Evolutionary conservation across 2,329 filamentous ascomycete species (phyloP), one percentile per base, ranked within the genome.

Genomic region (Nannizzia gypsea): DNA sequence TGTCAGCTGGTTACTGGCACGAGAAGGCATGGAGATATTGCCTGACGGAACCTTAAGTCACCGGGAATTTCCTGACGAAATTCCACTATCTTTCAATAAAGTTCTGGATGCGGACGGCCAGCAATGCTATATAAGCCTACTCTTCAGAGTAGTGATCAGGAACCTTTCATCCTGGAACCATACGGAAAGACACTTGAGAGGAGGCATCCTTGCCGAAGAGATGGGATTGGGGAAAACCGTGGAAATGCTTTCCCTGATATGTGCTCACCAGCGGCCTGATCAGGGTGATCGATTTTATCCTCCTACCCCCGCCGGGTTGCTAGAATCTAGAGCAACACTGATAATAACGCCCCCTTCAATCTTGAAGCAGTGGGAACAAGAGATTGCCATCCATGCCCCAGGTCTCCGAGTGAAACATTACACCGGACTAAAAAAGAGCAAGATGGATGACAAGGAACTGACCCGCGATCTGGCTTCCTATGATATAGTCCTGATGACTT

Each of bases 321-420:
- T 64, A 56, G 65, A 65, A 48, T 83, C 81, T 36, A 72, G 75
- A 17, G 80, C 82, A 1, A 86, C 83, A 1, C 72, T 86, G 48
- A 85, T 86, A 59, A 83, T 86, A 61, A 83, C 81, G 1, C 83
- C 83, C 3, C 74, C 76, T 5, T 78, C 82, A 1, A 84, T 86
- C 48, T 71, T 85, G 4, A 77, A 83, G 58, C 83, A 86, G 66
- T 86, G 83, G 83, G 78, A 78, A 63, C 77, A 78, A 58, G 83
- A 86, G 67, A 71, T 86, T n/a, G 67, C 73, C 26, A 72, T 70
- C 1, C 83, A 85, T 71, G 80, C 82, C 3, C 82, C 83, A 4
- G 66, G 74, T 13, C 74, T 86, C 9, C 78, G 73, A 57, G 80
- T 84, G 1, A 73, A 78, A 46, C 75, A 81, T 62, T 86, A 86